Base-by-base conservation (phyloP, 805 yeast genomes). In the Soucietia sequanensis region DNA sequence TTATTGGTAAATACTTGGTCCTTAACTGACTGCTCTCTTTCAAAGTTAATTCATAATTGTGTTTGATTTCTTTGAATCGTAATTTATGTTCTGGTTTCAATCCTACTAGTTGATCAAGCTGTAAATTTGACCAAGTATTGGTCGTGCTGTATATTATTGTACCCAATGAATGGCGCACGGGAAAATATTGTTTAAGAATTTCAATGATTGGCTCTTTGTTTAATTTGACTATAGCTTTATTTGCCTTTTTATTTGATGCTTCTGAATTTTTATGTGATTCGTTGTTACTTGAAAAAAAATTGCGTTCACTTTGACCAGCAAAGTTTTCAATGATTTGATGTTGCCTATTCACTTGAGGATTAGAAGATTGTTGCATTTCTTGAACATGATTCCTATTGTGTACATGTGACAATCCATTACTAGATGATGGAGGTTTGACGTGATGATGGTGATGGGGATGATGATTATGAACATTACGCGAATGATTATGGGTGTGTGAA, bases 131-230 rank as follows among this genome's bases (percentile, higher is more conserved):
- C 60, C 64, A 62, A 0, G 82, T 77, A 10, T 81, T 79, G 14
- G 70, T 68, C 6, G 78, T 75, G 28, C 70, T 72, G 52, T 86
- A 85, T 0, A 81, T 53, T 4, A 81, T 55, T 1, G 77, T 63
- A 0, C 86, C 86, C 7, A 82, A 56, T 39, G 69, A 60, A 22
- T 47, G 59, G 15, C 69, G 48, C 6, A 41, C 33, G 0, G 70
- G 68, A 39, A 58, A 62, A 18, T 46, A 41, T 26, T 56, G 54
- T 17, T 41, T 30, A 13, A 60, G 43, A 5, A 61, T 17, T 14
- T 53, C 54, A 6, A 31, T 30, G 9, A 60, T 46, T 23, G 51
- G 51, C 9, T 35, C 37, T 11, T 47, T 49, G 34, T 54, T 35
- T n/a, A n/a, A n/a, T n/a, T n/a, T n/a, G n/a, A n/a, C n/a, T n/a